Evolutionary conservation across 139 green algal species (phyloP).

Genomic region (Chlamydomonas eustigma): DNA sequence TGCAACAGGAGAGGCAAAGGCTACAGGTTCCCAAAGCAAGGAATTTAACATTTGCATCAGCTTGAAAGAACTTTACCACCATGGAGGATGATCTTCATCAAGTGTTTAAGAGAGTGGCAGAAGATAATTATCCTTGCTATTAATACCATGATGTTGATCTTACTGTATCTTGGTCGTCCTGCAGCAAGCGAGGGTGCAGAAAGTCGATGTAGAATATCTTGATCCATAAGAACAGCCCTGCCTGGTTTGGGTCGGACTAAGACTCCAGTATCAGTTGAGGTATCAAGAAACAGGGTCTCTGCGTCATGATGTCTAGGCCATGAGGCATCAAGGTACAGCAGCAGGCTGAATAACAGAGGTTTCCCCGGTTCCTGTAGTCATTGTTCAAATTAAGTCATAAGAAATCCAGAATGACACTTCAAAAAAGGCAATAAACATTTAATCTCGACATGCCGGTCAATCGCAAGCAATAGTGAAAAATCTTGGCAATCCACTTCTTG

Average conservation of each 20-base stretch:
- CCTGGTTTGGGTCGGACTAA: constrained; percentile 20
- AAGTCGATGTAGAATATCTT: constrained; percentile 63
- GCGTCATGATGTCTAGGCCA: constrained; percentile 69
- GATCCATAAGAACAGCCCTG: constrained; percentile 29
- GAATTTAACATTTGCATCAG: no score
- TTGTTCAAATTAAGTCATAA: not conserved
- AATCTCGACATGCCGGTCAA: not conserved
- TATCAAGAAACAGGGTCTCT: constrained; percentile 85
- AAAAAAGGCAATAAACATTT: not conserved
- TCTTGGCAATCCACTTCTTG: no score
- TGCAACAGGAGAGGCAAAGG: no score
- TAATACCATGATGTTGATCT: no score
- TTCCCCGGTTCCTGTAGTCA: constrained; percentile 64
- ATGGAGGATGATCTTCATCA: no score
- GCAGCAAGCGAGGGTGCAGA: constrained; percentile 34
- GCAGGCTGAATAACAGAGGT: constrained; percentile 75
- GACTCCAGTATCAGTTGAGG: constrained; percentile 43
- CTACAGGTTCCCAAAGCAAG: no score
- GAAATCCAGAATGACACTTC: not conserved
- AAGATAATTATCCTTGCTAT: no score
- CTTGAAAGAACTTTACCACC: no score
- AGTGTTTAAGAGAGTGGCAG: no score
- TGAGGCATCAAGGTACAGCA: constrained; percentile 75
- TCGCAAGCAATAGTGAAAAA: no score
- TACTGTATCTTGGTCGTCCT: constrained; percentile 37